Percentiles rank a stretch among this genome's conserved stretches.
These are phyloP conservation scores for Myxozyma sirexii DNA, from an alignment of 805 yeast species.

Conservation along the genomic window DNA sequence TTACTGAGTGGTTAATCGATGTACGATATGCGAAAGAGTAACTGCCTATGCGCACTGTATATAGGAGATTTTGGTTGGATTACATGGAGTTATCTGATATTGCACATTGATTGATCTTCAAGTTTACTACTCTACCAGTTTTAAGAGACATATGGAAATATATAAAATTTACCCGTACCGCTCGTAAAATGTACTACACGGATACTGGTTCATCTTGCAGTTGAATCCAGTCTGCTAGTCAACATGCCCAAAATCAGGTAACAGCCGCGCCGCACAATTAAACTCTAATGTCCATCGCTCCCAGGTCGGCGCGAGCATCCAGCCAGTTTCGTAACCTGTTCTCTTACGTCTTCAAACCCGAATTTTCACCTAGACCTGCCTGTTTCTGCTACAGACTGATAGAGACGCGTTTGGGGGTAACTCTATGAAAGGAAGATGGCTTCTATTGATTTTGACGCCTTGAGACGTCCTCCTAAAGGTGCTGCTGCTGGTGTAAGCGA, in stretches of 20 bases:
- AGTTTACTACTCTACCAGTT: too few relatives aligned
- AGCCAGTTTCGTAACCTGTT: not conserved
- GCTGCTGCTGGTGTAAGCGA: constrained; percentile 23
- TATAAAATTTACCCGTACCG: too few relatives aligned
- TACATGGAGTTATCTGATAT: too few relatives aligned
- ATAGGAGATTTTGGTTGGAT: not conserved
- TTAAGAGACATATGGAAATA: too few relatives aligned
- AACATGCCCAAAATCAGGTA: not conserved
- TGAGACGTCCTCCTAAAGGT: constrained; percentile 21
- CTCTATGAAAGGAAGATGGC: not conserved
- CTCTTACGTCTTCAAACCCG: not conserved
- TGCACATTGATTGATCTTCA: too few relatives aligned
- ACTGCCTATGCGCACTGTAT: not conserved
- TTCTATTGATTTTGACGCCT: constrained; percentile 23
- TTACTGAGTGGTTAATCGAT: not conserved
- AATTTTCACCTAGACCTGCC: not conserved
- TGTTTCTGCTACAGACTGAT: not conserved
- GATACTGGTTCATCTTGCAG: too few relatives aligned
- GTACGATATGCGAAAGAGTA: not conserved
- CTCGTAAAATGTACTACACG: too few relatives aligned
- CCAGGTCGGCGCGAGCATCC: not conserved
- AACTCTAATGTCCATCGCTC: not conserved
- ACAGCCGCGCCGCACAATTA: not conserved
- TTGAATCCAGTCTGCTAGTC: too few relatives aligned
- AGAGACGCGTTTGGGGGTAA: not conserved